A percentile compares a stretch with the other conserved stretches of the same genome.
phyloP scores from a whole-genome alignment of 768 basidiomycete genomes.

The Rubroboletus pulcherrimus region DNA sequence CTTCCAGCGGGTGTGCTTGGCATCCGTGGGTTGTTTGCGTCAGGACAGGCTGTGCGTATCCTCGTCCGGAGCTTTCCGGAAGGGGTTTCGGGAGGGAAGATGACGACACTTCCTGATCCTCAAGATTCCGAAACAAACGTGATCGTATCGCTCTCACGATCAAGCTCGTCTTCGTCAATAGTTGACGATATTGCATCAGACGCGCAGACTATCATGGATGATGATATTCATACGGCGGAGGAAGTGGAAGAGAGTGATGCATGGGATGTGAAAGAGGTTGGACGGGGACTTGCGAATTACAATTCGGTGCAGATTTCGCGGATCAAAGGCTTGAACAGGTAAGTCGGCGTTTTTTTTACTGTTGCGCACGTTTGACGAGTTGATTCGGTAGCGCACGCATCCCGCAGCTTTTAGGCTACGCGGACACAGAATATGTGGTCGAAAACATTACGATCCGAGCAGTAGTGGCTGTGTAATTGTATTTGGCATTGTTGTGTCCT shows the following conservation, averaged over 20 bases:
- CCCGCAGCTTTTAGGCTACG: slow-evolving; percentile 80
- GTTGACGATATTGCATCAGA: slow-evolving; percentile 26
- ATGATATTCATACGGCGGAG: slow-evolving; percentile 27
- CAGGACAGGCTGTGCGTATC: slow-evolving; percentile 90
- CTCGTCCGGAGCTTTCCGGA: slow-evolving; percentile 47
- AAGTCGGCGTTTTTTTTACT: slow-evolving; percentile 19
- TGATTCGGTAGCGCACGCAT: slow-evolving; percentile 64
- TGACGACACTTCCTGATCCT: slow-evolving; percentile 23
- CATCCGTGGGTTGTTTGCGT: slow-evolving; percentile 86
- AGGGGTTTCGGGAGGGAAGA: slow-evolving; percentile 21
- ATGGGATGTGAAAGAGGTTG: slow-evolving; percentile 84
- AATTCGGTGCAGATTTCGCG: slow-evolving; percentile 88
- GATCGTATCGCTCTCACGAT: slow-evolving; percentile 38
- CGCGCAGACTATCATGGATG: slow-evolving; percentile 27
- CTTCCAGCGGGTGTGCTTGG: slow-evolving; percentile 89
- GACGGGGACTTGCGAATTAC: slow-evolving; percentile 92
- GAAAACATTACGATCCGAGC: slow-evolving; percentile 84
- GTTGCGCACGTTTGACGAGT: slow-evolving; percentile 4
- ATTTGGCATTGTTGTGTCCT: slow-evolving; percentile 27
- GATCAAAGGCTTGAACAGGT: slow-evolving; percentile 92
- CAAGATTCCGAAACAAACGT: slow-evolving; percentile 13
- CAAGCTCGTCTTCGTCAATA: slow-evolving; percentile 34
- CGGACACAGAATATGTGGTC: slow-evolving; percentile 95
- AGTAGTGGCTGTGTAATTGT: slow-evolving; percentile 48
- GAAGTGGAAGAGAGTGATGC: slow-evolving; percentile 41